Percentiles rank a stretch among this genome's conserved stretches.
phyloP scores from a whole-genome alignment of 176 grass and related monocot genomes.

The Musa schizocarpa region DNA sequence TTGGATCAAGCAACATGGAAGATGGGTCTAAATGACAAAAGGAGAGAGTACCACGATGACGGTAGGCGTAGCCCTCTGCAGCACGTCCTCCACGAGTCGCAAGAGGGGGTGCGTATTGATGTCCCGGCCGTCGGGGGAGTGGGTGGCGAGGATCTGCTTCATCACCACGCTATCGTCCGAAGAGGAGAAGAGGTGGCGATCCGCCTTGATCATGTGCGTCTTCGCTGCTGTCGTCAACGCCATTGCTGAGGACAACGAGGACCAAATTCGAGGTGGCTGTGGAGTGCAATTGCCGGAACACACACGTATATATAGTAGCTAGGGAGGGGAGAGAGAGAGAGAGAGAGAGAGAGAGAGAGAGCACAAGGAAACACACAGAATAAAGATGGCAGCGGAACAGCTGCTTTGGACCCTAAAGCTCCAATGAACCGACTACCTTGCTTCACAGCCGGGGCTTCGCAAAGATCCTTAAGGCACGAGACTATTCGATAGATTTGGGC shows the following conservation, averaged over 20 bases:
- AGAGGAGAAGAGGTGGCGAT: conserved; percentile 29
- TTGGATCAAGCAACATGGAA: neutral
- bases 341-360: no score
- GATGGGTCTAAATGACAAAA: neutral
- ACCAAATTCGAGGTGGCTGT: neutral
- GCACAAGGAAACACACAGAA: neutral
- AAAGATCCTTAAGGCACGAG: neutral
- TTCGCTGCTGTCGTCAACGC: neutral
- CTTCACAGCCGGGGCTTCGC: neutral
- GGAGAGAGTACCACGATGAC: conserved; percentile 14
- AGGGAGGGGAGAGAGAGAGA: neutral
- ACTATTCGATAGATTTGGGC: neutral
- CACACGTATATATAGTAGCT: neutral
- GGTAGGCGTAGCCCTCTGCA: conserved; percentile 26
- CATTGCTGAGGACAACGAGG: neutral
- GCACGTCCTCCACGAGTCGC: conserved; percentile 25
- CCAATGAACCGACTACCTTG: conserved; percentile 1
- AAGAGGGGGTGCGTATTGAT: conserved; percentile 30
- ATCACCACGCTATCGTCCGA: conserved; percentile 31
- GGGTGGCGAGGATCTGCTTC: conserved; percentile 36
- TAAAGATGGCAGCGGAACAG: neutral
- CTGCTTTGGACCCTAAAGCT: neutral
- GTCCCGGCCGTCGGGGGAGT: conserved; percentile 28
- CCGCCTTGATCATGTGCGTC: conserved; percentile 22
- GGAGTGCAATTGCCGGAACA: neutral